Evolutionary conservation across 1,284 basidiomycete species (phyloP).

Genomic region (Xerocomus amazonicus): DNA sequence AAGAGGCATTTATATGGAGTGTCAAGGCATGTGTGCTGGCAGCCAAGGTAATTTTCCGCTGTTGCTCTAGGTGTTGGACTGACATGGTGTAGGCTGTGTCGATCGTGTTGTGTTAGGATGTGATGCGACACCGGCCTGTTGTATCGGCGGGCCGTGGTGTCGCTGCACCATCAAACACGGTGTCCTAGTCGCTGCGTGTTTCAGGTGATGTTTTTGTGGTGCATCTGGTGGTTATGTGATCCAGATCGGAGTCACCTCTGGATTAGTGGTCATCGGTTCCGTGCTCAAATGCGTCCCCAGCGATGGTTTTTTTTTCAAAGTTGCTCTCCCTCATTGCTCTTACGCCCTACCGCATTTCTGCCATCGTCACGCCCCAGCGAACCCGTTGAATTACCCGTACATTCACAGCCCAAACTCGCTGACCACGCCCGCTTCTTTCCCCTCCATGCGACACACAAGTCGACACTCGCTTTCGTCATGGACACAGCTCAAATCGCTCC

Average conservation of each 20-base stretch:
- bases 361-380: not conserved
- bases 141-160: constrained; percentile 18
- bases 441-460: too few species aligned
- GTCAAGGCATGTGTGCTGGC: constrained; percentile 43
- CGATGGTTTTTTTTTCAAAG: too few species aligned
- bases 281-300: too few species aligned
- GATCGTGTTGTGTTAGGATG: not conserved
- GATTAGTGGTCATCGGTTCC: too few species aligned
- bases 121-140: constrained; percentile 20
- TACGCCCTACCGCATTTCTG: not conserved
- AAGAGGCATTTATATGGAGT: constrained; percentile 26
- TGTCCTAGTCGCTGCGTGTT: constrained; percentile 33
- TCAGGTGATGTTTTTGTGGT: too few species aligned
- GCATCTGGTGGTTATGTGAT: too few species aligned
- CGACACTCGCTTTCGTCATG: constrained; percentile 51
- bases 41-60: constrained; percentile 41
- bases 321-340: too few species aligned
- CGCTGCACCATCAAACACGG: constrained; percentile 35
- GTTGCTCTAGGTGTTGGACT: too few species aligned
- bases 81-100: too few species aligned
- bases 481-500: constrained; percentile 72
- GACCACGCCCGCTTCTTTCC: too few species aligned
- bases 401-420: too few species aligned
- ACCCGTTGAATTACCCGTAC: constrained; percentile 5
- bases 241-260: too few species aligned